These are phyloP conservation scores for Taiozyma sp. DNA, from an alignment of 1,139 yeast species.

Conservation along the genomic window DNA sequence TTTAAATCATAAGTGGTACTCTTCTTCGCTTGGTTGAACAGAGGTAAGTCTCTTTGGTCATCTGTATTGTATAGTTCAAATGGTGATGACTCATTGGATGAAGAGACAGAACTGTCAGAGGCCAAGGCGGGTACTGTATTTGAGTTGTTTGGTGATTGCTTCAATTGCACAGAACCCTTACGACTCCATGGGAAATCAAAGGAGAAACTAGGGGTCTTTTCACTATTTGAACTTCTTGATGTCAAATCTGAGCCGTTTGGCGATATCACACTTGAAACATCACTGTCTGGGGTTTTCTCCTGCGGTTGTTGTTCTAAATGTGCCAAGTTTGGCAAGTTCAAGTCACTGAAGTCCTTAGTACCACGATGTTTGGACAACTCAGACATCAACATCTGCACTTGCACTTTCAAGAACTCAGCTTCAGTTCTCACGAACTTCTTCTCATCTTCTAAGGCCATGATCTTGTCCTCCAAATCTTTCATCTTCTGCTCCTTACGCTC, in stretches of 20 bases:
- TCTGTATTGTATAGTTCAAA: constrained; percentile 20
- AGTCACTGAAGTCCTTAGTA: constrained; percentile 32
- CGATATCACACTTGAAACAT: constrained; percentile 10
- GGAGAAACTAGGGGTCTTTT: constrained; percentile 22
- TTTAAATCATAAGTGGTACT: constrained; percentile 7
- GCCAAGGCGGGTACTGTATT: constrained; percentile 20
- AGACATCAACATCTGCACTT: constrained; percentile 65
- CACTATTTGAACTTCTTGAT: constrained; percentile 5
- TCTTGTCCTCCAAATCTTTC: constrained; percentile 81
- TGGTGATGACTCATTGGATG: constrained; percentile 21
- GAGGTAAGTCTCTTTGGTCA: constrained; percentile 17
- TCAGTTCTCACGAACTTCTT: constrained; percentile 61
- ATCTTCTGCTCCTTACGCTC: constrained; percentile 88
- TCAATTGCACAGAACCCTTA: constrained; percentile 10
- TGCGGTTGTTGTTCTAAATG: not conserved
- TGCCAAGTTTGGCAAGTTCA: constrained; percentile 13
- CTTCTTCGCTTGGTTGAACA: constrained; percentile 16
- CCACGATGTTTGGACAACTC: constrained; percentile 68
- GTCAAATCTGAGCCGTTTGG: constrained; percentile 13
- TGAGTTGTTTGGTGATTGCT: constrained; percentile 6
- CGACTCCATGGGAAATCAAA: constrained; percentile 39
- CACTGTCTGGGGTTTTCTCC: constrained; percentile 5
- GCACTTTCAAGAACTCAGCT: constrained; percentile 66
- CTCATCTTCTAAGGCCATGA: constrained; percentile 62
- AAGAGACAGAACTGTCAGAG: constrained; percentile 20